Percentiles rank a stretch among this genome's conserved stretches.
phyloP scores from a whole-genome alignment of 2,329 filamentous ascomycete genomes.

The Ophiostoma novo-ulmi region DNA sequence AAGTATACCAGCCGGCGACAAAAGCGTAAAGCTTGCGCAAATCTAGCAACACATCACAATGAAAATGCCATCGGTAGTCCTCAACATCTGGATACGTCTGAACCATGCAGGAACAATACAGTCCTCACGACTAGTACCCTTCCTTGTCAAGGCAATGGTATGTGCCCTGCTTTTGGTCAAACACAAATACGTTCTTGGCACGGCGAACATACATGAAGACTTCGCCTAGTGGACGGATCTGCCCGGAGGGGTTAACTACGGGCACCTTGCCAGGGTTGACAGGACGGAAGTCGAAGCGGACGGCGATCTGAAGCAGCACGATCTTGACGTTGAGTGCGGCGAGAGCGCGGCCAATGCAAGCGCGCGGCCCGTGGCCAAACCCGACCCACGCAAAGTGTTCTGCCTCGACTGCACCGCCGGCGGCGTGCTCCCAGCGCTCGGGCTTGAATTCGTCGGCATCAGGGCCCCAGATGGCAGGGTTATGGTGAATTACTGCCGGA shows the following conservation, averaged over 20 bases:
- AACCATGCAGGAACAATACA: too few relatives aligned
- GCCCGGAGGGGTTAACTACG: constrained; percentile 22
- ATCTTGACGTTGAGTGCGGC: constrained; percentile 39
- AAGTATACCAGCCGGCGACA: too few relatives aligned
- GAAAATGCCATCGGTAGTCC: too few relatives aligned
- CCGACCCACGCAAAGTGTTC: constrained; percentile 35
- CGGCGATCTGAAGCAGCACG: constrained; percentile 34
- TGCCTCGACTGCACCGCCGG: constrained; percentile 28
- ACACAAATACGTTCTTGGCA: background rate
- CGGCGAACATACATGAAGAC: constrained; percentile 17
- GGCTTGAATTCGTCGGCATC: constrained; percentile 30
- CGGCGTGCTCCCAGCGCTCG: constrained; percentile 29
- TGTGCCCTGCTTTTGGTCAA: background rate
- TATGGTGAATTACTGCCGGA: constrained; percentile 27
- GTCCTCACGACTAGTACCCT: background rate
- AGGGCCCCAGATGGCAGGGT: constrained; percentile 30
- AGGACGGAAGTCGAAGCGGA: constrained; percentile 28
- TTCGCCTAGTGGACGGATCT: constrained; percentile 19
- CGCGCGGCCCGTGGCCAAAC: constrained; percentile 37
- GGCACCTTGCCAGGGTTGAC: background rate
- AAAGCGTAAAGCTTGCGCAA: too few relatives aligned
- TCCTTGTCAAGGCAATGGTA: background rate
- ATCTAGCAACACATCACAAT: too few relatives aligned
- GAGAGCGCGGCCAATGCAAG: constrained; percentile 38
- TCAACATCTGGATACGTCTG: too few relatives aligned